phyloP scores from a whole-genome alignment of 768 basidiomycete genomes.

The Coprinellus aureogranulatus region DNA sequence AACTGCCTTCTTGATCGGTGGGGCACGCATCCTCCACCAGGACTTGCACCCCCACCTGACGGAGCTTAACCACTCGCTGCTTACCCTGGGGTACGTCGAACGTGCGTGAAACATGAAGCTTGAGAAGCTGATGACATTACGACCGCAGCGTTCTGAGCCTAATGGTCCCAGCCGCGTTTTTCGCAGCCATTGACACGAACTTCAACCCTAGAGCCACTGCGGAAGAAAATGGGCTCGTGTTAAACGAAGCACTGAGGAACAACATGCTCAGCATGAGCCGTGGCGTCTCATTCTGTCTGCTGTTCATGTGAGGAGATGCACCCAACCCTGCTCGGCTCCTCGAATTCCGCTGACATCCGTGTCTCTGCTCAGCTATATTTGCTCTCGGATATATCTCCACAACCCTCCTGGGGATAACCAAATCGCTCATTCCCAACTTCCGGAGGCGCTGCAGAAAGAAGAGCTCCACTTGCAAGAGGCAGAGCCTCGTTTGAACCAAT shows the following conservation, averaged over 20 bases:
- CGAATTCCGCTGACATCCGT: no score
- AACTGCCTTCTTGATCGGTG: constrained; percentile 67
- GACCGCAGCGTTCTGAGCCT: constrained; percentile 58
- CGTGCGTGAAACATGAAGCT: not conserved
- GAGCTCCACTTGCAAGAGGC: constrained; percentile 30
- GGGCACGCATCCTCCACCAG: constrained; percentile 65
- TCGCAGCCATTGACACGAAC: constrained; percentile 46
- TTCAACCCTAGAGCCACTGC: constrained; percentile 14
- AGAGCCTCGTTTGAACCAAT: constrained; percentile 63
- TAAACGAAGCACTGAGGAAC: constrained; percentile 43
- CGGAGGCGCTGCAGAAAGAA: constrained; percentile 41
- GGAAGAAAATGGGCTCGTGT: constrained; percentile 20
- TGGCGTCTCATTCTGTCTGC: constrained; percentile 61
- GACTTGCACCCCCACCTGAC: constrained; percentile 63
- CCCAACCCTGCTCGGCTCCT: no score
- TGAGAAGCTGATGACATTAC: not conserved
- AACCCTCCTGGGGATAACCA: constrained; percentile 64
- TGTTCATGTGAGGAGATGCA: constrained; percentile 49
- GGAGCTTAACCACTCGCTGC: constrained; percentile 65
- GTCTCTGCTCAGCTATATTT: constrained; percentile 58
- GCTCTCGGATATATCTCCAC: constrained; percentile 66
- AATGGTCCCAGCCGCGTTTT: constrained; percentile 66
- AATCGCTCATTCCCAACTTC: constrained; percentile 40
- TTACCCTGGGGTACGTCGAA: constrained; percentile 60
- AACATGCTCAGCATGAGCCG: constrained; percentile 61